A percentile compares a stretch with the other conserved stretches of the same genome.
Conservation (phyloP, 2,329 filamentous ascomycete species). For the Talaromyces sp. region DNA sequence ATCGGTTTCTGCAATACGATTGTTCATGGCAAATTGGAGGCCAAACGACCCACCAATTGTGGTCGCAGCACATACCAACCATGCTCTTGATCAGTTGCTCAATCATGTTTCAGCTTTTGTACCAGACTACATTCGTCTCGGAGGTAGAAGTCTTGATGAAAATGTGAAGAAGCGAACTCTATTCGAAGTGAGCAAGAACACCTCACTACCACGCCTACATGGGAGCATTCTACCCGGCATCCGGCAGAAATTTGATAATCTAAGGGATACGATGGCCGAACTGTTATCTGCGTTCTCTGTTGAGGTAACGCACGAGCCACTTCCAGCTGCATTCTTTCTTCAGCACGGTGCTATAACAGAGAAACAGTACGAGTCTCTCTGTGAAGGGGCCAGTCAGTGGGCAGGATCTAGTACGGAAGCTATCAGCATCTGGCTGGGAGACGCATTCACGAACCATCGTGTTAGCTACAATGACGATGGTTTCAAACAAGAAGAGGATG, state of each 20-base stretch:
- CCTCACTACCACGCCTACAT: conserved; percentile 29
- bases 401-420: conserved; percentile 35
- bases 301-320: conserved; percentile 38
- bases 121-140: conserved; percentile 61
- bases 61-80: conserved; percentile 83
- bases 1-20: conserved; percentile 66
- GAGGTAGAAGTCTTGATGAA: conserved; percentile 64
- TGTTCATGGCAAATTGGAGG: conserved; percentile 59
- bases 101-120: conserved; percentile 61
- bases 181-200: conserved; percentile 54
- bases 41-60: conserved; percentile 65
- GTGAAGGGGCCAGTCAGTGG: conserved; percentile 46
- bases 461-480: conserved; percentile 47
- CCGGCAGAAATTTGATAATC: conserved; percentile 38
- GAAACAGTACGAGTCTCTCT: conserved; percentile 61
- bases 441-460: conserved; percentile 47
- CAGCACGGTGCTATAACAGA: conserved; percentile 58
- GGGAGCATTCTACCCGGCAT: conserved; percentile 43
- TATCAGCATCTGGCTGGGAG: conserved; percentile 58
- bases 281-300: conserved; percentile 44
- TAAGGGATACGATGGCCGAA: conserved; percentile 41
- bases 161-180: conserved; percentile 65
- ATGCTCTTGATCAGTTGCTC: conserved; percentile 81
- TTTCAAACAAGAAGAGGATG: conserved; percentile 55
- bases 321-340: conserved; percentile 55